A percentile compares a stretch with the other conserved stretches of the same genome.
Conservation (phyloP, 495 filamentous ascomycete genomes). For the Daldinia bambusicola region DNA sequence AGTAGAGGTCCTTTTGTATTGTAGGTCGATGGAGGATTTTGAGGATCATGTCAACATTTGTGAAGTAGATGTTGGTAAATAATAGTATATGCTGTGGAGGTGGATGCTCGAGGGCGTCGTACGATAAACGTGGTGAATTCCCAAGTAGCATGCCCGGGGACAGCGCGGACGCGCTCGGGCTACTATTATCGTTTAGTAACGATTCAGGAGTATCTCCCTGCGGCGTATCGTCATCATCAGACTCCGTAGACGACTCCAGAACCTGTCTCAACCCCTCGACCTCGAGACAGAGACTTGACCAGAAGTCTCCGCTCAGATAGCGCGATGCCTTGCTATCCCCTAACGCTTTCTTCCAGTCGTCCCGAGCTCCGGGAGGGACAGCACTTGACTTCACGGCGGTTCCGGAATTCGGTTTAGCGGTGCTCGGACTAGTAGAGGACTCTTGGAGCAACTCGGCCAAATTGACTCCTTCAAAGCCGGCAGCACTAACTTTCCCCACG, state of each 20-base stretch:
- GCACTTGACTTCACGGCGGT: slow-evolving; percentile 48
- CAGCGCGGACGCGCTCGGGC: slow-evolving; percentile 65
- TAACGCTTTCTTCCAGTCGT: slow-evolving; percentile 31
- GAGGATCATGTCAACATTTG: slow-evolving; percentile 66
- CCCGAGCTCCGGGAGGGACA: slow-evolving; percentile 39
- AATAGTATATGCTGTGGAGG: slow-evolving; percentile 70
- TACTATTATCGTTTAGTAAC: slow-evolving; percentile 50
- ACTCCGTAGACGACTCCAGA: slow-evolving; percentile 52
- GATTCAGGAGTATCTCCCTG: slow-evolving; percentile 59
- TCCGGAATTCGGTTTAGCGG: slow-evolving; percentile 45
- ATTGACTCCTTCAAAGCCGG: slow-evolving; percentile 19
- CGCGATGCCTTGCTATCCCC: slow-evolving; percentile 49
- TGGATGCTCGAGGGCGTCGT: slow-evolving; percentile 48
- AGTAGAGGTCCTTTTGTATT: slow-evolving; percentile 51
- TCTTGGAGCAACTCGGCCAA: background rate
- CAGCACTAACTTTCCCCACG: slow-evolving; percentile 62
- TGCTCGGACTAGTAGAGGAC: slow-evolving; percentile 4
- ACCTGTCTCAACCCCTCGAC: slow-evolving; percentile 58
- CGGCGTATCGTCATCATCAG: slow-evolving; percentile 60
- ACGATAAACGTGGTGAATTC: slow-evolving; percentile 53
- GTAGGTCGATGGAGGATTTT: slow-evolving; percentile 63
- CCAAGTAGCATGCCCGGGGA: slow-evolving; percentile 62
- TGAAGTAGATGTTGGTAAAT: slow-evolving; percentile 64
- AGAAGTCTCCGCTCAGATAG: slow-evolving; percentile 83
- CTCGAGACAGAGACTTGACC: slow-evolving; percentile 79